Evolutionary conservation across 495 filamentous ascomycete species (phyloP).

Genomic region (Parmelia sp.): DNA sequence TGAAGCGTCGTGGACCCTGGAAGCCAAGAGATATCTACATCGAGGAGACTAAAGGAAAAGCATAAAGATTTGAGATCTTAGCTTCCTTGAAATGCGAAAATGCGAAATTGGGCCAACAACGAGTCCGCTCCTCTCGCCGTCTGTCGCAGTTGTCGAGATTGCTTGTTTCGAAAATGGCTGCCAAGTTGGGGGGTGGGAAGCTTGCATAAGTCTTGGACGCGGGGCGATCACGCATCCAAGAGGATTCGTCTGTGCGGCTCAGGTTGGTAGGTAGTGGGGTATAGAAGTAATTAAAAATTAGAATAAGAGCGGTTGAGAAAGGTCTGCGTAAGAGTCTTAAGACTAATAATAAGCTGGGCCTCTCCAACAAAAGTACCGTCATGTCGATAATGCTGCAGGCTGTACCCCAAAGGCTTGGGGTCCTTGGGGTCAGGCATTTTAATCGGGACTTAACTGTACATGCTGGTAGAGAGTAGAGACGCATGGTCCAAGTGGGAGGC

Average conservation of each 20-base stretch:
- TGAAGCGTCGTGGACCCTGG: background rate
- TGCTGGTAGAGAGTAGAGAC: too few relatives aligned
- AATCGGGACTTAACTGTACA: too few relatives aligned
- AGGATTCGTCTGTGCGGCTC: constrained; percentile 17
- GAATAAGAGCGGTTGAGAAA: background rate
- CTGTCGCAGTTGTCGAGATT: constrained; percentile 10
- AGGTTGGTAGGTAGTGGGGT: constrained; percentile 1
- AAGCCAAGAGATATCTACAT: constrained; percentile 14
- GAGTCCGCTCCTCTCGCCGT: background rate
- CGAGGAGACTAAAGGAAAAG: background rate
- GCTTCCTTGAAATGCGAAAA: background rate
- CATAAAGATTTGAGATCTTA: constrained; percentile 13
- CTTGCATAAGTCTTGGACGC: constrained; percentile 4
- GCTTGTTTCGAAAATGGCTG: constrained; percentile 12
- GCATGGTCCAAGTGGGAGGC: too few relatives aligned
- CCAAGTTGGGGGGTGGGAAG: background rate
- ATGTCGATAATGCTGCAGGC: background rate
- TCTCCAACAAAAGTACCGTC: background rate
- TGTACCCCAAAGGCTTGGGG: too few relatives aligned
- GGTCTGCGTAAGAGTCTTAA: too few relatives aligned
- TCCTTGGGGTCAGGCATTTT: too few relatives aligned
- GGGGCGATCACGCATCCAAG: constrained; percentile 8
- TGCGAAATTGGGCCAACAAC: constrained; percentile 7
- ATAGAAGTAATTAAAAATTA: background rate
- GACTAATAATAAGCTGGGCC: background rate